Base-by-base conservation (phyloP, 2,329 filamentous ascomycete genomes). In the Diaporthe batatas region DNA sequence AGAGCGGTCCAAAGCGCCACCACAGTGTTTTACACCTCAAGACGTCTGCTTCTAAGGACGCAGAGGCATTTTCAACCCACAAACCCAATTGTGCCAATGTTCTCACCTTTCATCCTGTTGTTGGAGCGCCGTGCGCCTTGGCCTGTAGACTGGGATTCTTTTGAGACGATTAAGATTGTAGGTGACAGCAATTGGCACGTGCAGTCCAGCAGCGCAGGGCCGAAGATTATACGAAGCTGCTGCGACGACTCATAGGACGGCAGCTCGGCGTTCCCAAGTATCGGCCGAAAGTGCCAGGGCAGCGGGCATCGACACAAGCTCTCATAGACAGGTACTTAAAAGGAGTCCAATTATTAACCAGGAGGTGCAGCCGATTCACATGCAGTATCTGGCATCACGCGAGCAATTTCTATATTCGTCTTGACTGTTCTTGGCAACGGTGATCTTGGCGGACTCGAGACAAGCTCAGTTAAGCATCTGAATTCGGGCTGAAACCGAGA, bases 361-460 rank as follows among this genome's bases (percentile, higher is more conserved):
- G 59, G 25, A 49, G 42, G 25, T 25, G 58, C 23, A 62, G 23
- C 39, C 16, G 25, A 62, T 32, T 14, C 18, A 23, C 18, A 3
- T 25, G 25, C 25, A 34, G 18, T 65, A 18, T 36, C 29, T 12
- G 6, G 23, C 34, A 32, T 65, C 62, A 65, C 62, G 21, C 62
- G 62, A 65, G 44, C 44, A 65, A 23, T 65, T 51, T 23, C 62
- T 65, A 65, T 65, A 65, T 65, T 44, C n/a, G 44, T 51, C 62
- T 3, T 65, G 44, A 51, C 3, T 18, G 44, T 0, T n/a, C 62
- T 65, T 65, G 62, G 62, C 62, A 25, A 4, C 2, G 1, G 6
- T 7, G 18, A 18, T 23, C 62, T 51, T 65, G 62, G 62, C 62
- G 12, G 6, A 65, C 44, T 51, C 62, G 62, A 65, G 62, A 65